Evolutionary conservation across 2,329 filamentous ascomycete genomes (phyloP).

Genomic region (Pyrenophora seminiperda): DNA sequence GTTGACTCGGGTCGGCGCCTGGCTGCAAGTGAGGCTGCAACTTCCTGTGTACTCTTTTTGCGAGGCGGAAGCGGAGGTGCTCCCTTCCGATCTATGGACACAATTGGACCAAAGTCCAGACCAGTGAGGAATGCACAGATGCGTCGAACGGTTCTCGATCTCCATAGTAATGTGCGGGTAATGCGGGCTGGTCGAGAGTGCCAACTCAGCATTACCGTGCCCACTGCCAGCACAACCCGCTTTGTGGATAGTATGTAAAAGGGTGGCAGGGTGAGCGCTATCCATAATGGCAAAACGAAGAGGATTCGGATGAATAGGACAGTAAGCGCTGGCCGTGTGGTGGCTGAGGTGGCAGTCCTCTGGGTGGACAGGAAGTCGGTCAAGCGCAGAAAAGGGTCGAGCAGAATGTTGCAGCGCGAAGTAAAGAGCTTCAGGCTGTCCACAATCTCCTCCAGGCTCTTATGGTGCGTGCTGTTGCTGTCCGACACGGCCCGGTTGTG

Average conservation of each 20-base stretch:
- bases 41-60: constrained; percentile 54
- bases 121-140: constrained; percentile 78
- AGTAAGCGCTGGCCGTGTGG: constrained; percentile 85
- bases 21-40: constrained; percentile 53
- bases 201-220: constrained; percentile 87
- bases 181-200: constrained; percentile 87
- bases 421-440: constrained; percentile 91
- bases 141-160: constrained; percentile 75
- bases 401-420: constrained; percentile 84
- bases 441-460: constrained; percentile 96
- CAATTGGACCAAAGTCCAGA: constrained; percentile 66
- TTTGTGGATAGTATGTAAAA: constrained; percentile 84
- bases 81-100: constrained; percentile 35
- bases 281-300: constrained; percentile 86
- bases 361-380: constrained; percentile 95
- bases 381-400: constrained; percentile 85
- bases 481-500: constrained; percentile 57
- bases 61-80: constrained; percentile 48
- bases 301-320: constrained; percentile 88
- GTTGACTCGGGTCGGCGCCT: constrained; percentile 60
- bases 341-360: constrained; percentile 86
- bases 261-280: constrained; percentile 79
- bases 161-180: constrained; percentile 85
- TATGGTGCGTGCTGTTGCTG: constrained; percentile 80
- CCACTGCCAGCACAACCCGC: constrained; percentile 80